phyloP scores from a whole-genome alignment of 768 basidiomycete species.

The Amanita inopinata region DNA sequence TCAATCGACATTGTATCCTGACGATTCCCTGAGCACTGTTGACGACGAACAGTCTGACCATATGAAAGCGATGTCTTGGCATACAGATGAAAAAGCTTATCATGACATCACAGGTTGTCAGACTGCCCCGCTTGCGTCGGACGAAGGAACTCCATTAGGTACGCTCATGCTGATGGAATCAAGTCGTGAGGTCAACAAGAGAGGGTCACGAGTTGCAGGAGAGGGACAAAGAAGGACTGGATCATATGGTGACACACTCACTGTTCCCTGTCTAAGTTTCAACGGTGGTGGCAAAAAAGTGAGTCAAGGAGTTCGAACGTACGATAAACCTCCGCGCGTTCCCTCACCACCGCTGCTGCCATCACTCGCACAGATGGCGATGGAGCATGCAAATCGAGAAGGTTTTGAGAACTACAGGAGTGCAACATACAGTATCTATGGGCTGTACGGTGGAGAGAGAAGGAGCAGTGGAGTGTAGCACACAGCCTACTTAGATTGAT shows the following conservation, averaged over 20 bases:
- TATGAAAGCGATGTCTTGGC: neutral
- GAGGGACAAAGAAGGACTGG: neutral
- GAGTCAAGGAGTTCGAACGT: constrained; percentile 21
- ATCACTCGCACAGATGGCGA: constrained; percentile 68
- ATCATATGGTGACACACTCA: neutral
- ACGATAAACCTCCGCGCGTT: constrained; percentile 67
- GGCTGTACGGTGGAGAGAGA: constrained; percentile 55
- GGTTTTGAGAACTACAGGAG: constrained; percentile 62
- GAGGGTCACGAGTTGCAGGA: neutral
- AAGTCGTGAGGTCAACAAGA: neutral
- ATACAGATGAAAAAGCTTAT: neutral
- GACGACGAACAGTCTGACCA: constrained; percentile 23
- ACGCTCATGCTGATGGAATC: constrained; percentile 35
- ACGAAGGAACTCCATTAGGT: constrained; percentile 40
- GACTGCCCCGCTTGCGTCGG: constrained; percentile 19
- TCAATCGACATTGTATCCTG: constrained; percentile 57
- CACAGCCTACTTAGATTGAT: too few species aligned
- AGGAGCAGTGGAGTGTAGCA: constrained; percentile 33
- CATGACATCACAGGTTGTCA: constrained; percentile 6
- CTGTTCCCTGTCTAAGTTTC: neutral
- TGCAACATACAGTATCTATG: constrained; percentile 78
- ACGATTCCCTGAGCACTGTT: constrained; percentile 60
- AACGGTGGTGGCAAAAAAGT: neutral
- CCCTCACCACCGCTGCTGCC: constrained; percentile 70
- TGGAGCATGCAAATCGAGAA: constrained; percentile 52